Percentiles rank a stretch among this genome's conserved stretches.
These are phyloP conservation scores for Desmodesmus armatus DNA, from an alignment of 139 green algal species.

Conservation along the genomic window DNA sequence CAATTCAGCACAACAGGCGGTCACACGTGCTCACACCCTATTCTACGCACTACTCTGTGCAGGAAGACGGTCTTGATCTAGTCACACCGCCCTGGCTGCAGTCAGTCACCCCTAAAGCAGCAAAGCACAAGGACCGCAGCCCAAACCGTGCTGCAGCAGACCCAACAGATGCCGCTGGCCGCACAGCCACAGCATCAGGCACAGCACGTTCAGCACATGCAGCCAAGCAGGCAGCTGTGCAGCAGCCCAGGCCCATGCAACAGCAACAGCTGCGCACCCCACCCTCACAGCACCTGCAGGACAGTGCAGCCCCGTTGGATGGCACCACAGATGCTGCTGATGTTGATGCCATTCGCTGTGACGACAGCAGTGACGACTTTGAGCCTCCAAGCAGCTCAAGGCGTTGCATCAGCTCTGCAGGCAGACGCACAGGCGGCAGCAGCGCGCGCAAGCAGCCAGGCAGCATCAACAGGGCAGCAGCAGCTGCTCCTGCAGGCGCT, in stretches of 20 bases:
- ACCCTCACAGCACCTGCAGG: neutral
- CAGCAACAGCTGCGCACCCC: neutral
- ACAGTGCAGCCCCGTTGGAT: neutral
- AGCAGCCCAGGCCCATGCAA: neutral
- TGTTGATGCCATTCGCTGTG: too few relatives aligned
- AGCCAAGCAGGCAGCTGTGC: neutral
- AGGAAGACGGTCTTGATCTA: slow-evolving; percentile 13
- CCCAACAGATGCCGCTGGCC: neutral
- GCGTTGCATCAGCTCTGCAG: neutral
- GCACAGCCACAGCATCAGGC: neutral
- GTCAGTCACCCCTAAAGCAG: too few relatives aligned
- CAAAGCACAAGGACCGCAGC: neutral
- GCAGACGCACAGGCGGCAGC: neutral
- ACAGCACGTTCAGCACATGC: neutral
- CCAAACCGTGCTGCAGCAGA: neutral
- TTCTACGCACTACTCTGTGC: neutral
- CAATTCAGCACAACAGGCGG: neutral
- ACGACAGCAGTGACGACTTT: neutral
- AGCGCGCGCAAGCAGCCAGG: neutral
- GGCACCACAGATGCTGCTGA: neutral
- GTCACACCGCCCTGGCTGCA: slow-evolving; percentile 31
- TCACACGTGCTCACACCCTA: neutral
- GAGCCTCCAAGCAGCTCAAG: neutral
- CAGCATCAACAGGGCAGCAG: neutral
- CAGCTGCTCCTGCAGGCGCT: neutral